phyloP scores from a whole-genome alignment of 1,284 basidiomycete genomes.

The Wolfiporia cocos region DNA sequence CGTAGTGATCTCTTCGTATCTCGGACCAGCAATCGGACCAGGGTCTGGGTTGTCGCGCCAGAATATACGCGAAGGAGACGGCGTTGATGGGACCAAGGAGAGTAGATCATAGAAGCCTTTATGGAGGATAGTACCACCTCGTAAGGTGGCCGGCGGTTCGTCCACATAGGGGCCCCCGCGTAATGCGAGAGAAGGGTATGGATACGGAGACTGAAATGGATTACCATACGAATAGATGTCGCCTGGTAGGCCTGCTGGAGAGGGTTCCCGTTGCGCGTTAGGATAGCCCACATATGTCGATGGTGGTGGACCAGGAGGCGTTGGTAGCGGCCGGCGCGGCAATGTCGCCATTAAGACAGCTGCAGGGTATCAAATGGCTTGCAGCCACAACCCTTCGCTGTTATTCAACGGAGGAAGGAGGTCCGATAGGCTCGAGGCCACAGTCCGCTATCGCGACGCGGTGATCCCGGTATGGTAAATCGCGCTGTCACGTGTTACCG shows the following conservation, averaged over 20 bases:
- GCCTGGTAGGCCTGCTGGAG: conserved; percentile 18
- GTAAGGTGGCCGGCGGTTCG: conserved; percentile 42
- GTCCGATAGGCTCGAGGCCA: no score
- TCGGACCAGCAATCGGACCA: conserved; percentile 46
- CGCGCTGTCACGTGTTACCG: no score
- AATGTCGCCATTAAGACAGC: conserved; percentile 4
- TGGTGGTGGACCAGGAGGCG: conserved; percentile 27
- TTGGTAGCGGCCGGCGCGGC: conserved; percentile 29
- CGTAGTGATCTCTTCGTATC: conserved; percentile 50
- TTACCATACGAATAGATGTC: conserved; percentile 35
- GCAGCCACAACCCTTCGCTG: background rate
- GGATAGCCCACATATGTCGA: conserved; percentile 13
- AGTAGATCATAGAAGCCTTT: conserved; percentile 86
- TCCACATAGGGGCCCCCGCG: conserved; percentile 32
- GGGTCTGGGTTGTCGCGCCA: conserved; percentile 38
- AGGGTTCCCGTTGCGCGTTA: conserved; percentile 13
- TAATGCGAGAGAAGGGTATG: conserved; percentile 32
- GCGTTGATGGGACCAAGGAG: conserved; percentile 63
- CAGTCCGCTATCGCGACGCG: no score
- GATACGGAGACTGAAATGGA: conserved; percentile 39
- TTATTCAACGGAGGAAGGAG: no score
- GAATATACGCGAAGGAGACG: conserved; percentile 57
- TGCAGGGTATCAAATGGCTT: background rate
- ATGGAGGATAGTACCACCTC: conserved; percentile 68
- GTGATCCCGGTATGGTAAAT: no score